Conservation (phyloP, 148 eudicot genomes). For the Rhododendron mucronatum region DNA sequence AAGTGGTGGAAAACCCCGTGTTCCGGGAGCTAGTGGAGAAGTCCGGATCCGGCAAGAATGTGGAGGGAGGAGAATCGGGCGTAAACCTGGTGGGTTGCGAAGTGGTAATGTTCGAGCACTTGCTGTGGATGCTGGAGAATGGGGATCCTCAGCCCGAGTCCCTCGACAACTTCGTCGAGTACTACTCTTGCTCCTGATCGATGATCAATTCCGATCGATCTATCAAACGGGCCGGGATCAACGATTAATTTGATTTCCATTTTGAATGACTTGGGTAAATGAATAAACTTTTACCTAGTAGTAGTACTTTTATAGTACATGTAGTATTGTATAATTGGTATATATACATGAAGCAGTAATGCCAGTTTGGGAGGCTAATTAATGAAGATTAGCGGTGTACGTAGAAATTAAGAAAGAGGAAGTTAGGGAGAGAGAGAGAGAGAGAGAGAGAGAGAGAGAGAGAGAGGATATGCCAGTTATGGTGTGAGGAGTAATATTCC, state of each 20-base stretch:
- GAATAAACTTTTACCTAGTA: not conserved
- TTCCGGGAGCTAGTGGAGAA: slow-evolving; percentile 52
- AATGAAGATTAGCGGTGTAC: slow-evolving; percentile 1
- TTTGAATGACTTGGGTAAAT: not conserved
- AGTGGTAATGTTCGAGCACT: slow-evolving; percentile 70
- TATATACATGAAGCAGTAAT: not conserved
- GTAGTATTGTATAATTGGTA: not conserved
- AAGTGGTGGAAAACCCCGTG: slow-evolving; percentile 48
- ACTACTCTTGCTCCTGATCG: slow-evolving; percentile 41
- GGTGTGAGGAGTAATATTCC: not conserved
- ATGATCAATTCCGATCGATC: not conserved
- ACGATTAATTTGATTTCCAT: not conserved
- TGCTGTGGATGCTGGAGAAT: slow-evolving; percentile 77
- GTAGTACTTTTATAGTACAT: not conserved
- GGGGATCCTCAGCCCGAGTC: slow-evolving; percentile 63
- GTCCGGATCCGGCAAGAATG: slow-evolving; percentile 5
- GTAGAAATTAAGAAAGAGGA: not conserved
- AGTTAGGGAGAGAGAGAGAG: not conserved
- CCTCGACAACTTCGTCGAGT: slow-evolving; percentile 55
- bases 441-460: not conserved
- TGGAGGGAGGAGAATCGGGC: slow-evolving; percentile 19
- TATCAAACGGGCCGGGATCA: not conserved
- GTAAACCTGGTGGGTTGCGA: slow-evolving; percentile 33
- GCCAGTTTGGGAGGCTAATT: not conserved
- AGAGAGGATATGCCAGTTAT: not conserved